Evolutionary conservation across 1,139 yeast species (phyloP).

Genomic region (Debaryomyces udenii): DNA sequence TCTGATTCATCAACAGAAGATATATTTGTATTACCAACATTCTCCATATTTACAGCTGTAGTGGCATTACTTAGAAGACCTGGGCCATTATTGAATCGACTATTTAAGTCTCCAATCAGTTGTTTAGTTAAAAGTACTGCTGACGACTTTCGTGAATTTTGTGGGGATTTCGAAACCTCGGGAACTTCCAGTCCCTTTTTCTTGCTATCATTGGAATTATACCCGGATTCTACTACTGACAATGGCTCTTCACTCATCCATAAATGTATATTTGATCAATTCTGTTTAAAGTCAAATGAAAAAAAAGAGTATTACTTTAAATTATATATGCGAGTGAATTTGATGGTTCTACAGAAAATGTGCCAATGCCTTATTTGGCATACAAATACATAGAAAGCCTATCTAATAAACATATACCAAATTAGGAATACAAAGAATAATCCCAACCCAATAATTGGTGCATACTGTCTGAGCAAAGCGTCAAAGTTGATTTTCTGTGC

Average conservation of each 20-base stretch:
- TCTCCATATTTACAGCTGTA: constrained; percentile 25
- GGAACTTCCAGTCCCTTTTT: background rate
- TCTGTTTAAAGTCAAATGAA: too few relatives aligned
- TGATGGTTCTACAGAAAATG: background rate
- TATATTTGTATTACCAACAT: constrained; percentile 14
- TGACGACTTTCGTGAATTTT: constrained; percentile 6
- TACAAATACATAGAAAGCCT: background rate
- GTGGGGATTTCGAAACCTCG: background rate
- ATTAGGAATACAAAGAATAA: constrained; percentile 74
- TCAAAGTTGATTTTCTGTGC: constrained; percentile 92
- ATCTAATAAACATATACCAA: constrained; percentile 73
- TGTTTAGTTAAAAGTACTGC: constrained; percentile 7
- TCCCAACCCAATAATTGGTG: constrained; percentile 77
- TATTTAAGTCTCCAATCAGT: constrained; percentile 1
- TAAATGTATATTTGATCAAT: background rate
- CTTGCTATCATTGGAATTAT: background rate
- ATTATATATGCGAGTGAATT: constrained; percentile 4
- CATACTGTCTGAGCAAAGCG: constrained; percentile 83
- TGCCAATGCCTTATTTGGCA: background rate
- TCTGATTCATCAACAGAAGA: background rate
- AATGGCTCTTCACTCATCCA: background rate
- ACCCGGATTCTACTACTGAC: background rate
- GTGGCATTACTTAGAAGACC: constrained; percentile 20
- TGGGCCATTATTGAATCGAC: background rate
- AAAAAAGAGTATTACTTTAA: too few relatives aligned